These are phyloP conservation scores for Alternaria conjuncta DNA, from an alignment of 2,329 filamentous ascomycete species.

Conservation along the genomic window DNA sequence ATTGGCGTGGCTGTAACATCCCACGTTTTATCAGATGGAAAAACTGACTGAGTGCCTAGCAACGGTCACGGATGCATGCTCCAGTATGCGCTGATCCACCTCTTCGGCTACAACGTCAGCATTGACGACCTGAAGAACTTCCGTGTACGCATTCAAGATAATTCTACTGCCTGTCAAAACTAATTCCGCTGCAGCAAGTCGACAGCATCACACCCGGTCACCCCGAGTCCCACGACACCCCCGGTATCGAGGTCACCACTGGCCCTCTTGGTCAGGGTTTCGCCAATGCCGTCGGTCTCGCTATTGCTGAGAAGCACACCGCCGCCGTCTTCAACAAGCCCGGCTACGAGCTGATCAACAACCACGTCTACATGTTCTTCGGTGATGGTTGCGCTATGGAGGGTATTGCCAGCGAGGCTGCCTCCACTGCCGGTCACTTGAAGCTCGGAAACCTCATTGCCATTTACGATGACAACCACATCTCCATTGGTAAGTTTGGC, in stretches of 20 bases:
- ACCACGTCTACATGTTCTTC: constrained; percentile 97
- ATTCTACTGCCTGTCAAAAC: constrained; percentile 51
- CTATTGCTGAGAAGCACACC: constrained; percentile 93
- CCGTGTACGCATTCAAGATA: constrained; percentile 73
- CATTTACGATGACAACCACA: constrained; percentile 99
- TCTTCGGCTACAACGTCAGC: constrained; percentile 86
- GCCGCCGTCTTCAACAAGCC: constrained; percentile 96
- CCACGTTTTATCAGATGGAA: neutral
- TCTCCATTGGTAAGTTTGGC: constrained; percentile 70
- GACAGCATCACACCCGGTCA: constrained; percentile 92
- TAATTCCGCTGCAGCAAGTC: constrained; percentile 58
- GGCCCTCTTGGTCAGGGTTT: constrained; percentile 98
- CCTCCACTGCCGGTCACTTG: constrained; percentile 90
- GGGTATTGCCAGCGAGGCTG: constrained; percentile 93
- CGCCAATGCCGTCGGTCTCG: constrained; percentile 95
- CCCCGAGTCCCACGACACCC: constrained; percentile 95
- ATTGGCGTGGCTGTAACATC: neutral
- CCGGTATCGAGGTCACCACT: constrained; percentile 96
- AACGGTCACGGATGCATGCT: constrained; percentile 99
- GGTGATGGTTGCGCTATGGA: constrained; percentile 99
- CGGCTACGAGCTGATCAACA: constrained; percentile 87
- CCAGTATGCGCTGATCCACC: constrained; percentile 96
- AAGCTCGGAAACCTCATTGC: constrained; percentile 97
- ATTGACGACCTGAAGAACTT: constrained; percentile 95
- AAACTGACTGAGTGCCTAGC: constrained; percentile 56